Evolutionary conservation across 2,329 filamentous ascomycete genomes (phyloP).

Genomic region (Bipolaris sorokiniana): DNA sequence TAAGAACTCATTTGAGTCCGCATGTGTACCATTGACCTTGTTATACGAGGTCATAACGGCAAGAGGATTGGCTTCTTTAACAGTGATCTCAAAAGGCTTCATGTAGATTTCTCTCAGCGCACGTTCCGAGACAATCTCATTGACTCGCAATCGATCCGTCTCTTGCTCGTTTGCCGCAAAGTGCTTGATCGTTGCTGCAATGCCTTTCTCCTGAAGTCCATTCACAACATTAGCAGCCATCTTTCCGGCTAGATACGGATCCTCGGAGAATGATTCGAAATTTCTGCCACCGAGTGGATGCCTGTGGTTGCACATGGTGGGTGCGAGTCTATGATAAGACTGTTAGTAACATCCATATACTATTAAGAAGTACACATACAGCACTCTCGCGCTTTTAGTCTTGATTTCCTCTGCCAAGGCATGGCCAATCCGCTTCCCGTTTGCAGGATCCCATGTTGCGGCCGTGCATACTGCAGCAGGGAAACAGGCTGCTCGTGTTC

Average conservation of each 20-base stretch:
- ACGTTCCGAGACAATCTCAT: conserved; percentile 59
- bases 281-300: conserved; percentile 80
- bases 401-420: conserved; percentile 74
- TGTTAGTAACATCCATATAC: background rate
- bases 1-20: conserved; percentile 68
- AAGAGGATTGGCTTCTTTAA: conserved; percentile 71
- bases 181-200: conserved; percentile 76
- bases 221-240: conserved; percentile 65
- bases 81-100: conserved; percentile 71
- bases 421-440: conserved; percentile 61
- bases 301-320: conserved; percentile 80
- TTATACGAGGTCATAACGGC: conserved; percentile 78
- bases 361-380: conserved; percentile 47
- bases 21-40: conserved; percentile 73
- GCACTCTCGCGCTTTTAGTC: conserved; percentile 73
- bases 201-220: conserved; percentile 69
- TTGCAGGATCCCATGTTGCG: conserved; percentile 75
- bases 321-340: conserved; percentile 60
- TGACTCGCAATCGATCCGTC: conserved; percentile 68
- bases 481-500: conserved; percentile 71
- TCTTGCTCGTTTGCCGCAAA: conserved; percentile 73
- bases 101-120: conserved; percentile 63
- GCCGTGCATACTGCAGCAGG: conserved; percentile 72
- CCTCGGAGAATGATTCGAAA: conserved; percentile 77
- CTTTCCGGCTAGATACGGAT: conserved; percentile 71